Percentiles rank a stretch among this genome's conserved stretches.
These are phyloP conservation scores for Pseudozyma pruni DNA, from an alignment of 1,284 basidiomycete species.

Conservation along the genomic window DNA sequence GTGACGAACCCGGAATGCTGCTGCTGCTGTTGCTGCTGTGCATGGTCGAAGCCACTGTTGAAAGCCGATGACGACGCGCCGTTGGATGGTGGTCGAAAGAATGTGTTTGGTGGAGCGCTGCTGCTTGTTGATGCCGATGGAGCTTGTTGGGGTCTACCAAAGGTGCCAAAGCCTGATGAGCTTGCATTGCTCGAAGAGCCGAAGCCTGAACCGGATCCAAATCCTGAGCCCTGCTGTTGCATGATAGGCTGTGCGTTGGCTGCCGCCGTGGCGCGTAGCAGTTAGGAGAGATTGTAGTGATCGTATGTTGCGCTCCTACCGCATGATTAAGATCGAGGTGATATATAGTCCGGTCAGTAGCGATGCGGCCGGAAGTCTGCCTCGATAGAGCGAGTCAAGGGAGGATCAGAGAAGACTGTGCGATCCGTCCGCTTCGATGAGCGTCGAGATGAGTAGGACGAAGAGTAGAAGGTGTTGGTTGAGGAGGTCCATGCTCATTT, in stretches of 20 bases:
- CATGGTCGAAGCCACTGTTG: constrained; percentile 1
- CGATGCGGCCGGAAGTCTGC: too few species aligned
- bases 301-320: not conserved
- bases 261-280: constrained; percentile 3
- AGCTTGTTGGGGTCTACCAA: constrained; percentile 20
- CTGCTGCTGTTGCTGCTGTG: constrained; percentile 15
- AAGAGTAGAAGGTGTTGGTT: not conserved
- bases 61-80: constrained; percentile 13
- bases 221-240: constrained; percentile 16
- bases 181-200: not conserved
- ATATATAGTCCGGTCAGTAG: too few species aligned
- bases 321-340: constrained; percentile 6
- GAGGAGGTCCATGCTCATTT: constrained; percentile 8
- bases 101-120: constrained; percentile 34
- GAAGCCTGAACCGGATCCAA: not conserved
- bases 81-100: constrained; percentile 21
- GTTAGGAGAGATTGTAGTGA: not conserved
- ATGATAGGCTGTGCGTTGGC: not conserved
- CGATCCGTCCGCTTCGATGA: too few species aligned
- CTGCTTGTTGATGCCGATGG: constrained; percentile 21
- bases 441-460: not conserved
- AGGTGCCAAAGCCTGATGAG: constrained; percentile 13
- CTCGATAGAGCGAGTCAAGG: not conserved
- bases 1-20: constrained; percentile 13
- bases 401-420: too few species aligned